Evolutionary conservation across 2,329 filamentous ascomycete species (phyloP).

Genomic region (Dryadomyces sulphureus): DNA sequence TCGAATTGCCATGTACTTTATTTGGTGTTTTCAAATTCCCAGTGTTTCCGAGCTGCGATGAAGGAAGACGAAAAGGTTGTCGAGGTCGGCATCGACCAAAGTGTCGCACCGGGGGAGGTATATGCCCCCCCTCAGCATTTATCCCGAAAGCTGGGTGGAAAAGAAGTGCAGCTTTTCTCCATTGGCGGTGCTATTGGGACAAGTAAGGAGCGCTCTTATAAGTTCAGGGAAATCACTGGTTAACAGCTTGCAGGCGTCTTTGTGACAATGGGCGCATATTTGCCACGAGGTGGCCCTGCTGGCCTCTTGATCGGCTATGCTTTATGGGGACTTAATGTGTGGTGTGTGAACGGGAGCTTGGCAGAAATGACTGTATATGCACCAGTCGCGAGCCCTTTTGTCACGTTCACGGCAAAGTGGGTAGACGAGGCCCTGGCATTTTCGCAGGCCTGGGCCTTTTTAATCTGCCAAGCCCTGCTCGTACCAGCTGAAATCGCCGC

Average conservation of each 20-base stretch:
- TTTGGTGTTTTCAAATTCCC: neutral
- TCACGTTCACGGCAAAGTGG: constrained; percentile 40
- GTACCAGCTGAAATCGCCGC: constrained; percentile 31
- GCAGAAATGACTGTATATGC: constrained; percentile 67
- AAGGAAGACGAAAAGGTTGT: neutral
- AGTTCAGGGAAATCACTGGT: neutral
- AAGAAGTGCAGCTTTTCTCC: constrained; percentile 18
- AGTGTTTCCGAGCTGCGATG: neutral
- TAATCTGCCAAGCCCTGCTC: constrained; percentile 34
- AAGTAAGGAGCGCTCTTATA: neutral
- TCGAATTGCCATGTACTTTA: too few relatives aligned
- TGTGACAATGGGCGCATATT: constrained; percentile 41
- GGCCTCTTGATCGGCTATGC: constrained; percentile 44
- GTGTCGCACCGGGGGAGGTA: neutral
- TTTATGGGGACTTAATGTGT: constrained; percentile 39
- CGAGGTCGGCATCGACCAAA: neutral
- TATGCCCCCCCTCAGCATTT: neutral
- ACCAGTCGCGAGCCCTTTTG: constrained; percentile 64
- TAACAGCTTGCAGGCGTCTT: constrained; percentile 21
- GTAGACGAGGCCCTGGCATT: constrained; percentile 30
- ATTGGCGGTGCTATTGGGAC: constrained; percentile 52
- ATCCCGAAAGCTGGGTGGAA: neutral
- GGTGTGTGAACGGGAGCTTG: constrained; percentile 39
- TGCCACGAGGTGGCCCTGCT: constrained; percentile 45
- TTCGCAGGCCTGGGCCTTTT: constrained; percentile 34